Conservation (phyloP, 441 rosid species). For the Hura crepitans region DNA sequence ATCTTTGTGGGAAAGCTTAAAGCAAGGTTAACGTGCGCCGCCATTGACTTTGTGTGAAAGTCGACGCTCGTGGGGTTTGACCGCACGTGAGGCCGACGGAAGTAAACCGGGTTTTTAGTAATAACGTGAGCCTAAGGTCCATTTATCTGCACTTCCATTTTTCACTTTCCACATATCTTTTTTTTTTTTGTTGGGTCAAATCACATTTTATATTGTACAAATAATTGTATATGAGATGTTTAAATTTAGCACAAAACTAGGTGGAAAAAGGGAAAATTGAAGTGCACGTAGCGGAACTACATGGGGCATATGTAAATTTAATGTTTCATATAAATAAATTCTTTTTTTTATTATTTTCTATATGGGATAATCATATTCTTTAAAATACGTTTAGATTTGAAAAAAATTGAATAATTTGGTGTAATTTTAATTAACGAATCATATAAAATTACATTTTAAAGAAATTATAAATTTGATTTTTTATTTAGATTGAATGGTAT, state of each 20-base stretch:
- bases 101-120: not conserved
- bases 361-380: too few relatives aligned
- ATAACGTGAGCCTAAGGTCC: not conserved
- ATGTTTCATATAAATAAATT: not conserved
- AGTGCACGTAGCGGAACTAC: conserved; percentile 16
- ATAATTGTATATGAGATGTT: conserved; percentile 15
- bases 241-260: conserved; percentile 1
- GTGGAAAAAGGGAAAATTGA: conserved; percentile 19
- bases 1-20: conserved; percentile 74
- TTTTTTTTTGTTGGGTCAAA: not conserved
- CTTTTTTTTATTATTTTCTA: not conserved
- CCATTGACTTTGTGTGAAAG: conserved; percentile 12
- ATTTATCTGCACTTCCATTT: conserved; percentile 27
- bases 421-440: too few relatives aligned
- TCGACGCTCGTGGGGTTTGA: conserved; percentile 6
- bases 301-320: not conserved
- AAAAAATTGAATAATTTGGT: too few relatives aligned
- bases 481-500: too few relatives aligned
- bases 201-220: too few relatives aligned
- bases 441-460: too few relatives aligned
- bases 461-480: too few relatives aligned
- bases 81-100: conserved; percentile 14
- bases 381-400: too few relatives aligned
- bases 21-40: conserved; percentile 34
- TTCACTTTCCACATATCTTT: conserved; percentile 14